Evolutionary conservation across 495 filamentous ascomycete genomes (phyloP), one percentile per base, ranked within the genome.

Genomic region (Glonium stellatum): DNA sequence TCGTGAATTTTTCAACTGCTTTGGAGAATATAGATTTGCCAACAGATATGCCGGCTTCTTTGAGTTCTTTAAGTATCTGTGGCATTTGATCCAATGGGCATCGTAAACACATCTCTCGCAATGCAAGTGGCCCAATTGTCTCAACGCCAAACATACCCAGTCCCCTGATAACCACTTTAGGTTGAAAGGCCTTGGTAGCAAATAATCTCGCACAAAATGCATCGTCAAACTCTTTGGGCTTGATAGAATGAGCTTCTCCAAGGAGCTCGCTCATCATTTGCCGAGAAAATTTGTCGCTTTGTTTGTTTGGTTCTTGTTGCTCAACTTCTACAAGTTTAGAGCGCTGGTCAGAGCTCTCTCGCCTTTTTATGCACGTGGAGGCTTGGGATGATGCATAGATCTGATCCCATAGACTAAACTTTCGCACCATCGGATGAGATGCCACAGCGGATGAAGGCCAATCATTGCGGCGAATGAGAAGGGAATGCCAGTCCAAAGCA

Each of bases 31-130:
- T 73, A 2, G 80, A 84, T 4, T 78, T 68, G 10, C 75, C 77
- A 5, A 86, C 70, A 0, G 77, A 75, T n/a, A 92, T 86, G 0
- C 81, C 82, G 1, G 77, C 75, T 52, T 77, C 65, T 47, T 78
- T 72, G 11, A 93, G 75, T 44, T 79, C 73, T 18, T 75, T 72
- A 36, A 92, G 77, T 34, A 80, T 81, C 4, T 73, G 63, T 15
- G 77, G 58, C 46, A 92, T 70, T 10, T 78, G 77, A 21, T 77
- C 71, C 1, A 82, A 64, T 1, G 78, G 79, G 21, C 86, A 79
- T 64, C 87, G 76, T 4, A 81, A 60, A 11, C 83, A 86, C 70
- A 95, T 79, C 36, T 89, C 83, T 50, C 87, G 84, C 49, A 93
- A 58, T 3, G 88, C 84, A 11, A 86, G 73, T 1, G 89, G 86